phyloP scores from a whole-genome alignment of 106 monocot species.

The Hemerocallis citrina region DNA sequence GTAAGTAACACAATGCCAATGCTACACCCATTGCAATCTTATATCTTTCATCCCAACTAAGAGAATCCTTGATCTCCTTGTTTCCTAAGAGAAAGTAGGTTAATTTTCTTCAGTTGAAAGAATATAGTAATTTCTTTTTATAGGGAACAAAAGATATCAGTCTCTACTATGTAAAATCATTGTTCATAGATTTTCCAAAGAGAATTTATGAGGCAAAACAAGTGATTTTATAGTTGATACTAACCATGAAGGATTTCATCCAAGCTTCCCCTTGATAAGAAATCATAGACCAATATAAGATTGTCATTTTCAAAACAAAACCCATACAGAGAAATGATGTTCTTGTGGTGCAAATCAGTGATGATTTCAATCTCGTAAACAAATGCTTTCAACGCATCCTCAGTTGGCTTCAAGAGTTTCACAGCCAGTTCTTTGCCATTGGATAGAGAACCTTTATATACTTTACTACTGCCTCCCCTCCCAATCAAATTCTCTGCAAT shows the following conservation, averaged over 20 bases:
- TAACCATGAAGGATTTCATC: constrained; percentile 57
- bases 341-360: constrained; percentile 41
- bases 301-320: constrained; percentile 46
- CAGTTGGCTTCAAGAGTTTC: constrained; percentile 42
- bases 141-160: too few relatives aligned
- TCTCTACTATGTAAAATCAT: too few relatives aligned
- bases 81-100: constrained; percentile 19
- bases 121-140: too few relatives aligned
- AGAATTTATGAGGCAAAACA: neutral
- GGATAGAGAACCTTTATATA: constrained; percentile 41
- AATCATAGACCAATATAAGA: constrained; percentile 54
- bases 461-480: constrained; percentile 45
- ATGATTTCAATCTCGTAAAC: constrained; percentile 49
- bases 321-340: constrained; percentile 46
- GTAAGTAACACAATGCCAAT: constrained; percentile 63
- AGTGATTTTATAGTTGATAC: neutral
- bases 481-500: constrained; percentile 54
- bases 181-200: too few relatives aligned
- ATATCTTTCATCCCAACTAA: constrained; percentile 60
- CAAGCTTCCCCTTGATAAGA: constrained; percentile 47
- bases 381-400: constrained; percentile 31
- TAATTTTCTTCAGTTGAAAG: too few relatives aligned
- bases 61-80: constrained; percentile 7
- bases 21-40: constrained; percentile 56
- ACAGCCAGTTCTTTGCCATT: constrained; percentile 45